Evolutionary conservation across 177 flowering plant species (phyloP).

Genomic region (Vitis hybrid): DNA sequence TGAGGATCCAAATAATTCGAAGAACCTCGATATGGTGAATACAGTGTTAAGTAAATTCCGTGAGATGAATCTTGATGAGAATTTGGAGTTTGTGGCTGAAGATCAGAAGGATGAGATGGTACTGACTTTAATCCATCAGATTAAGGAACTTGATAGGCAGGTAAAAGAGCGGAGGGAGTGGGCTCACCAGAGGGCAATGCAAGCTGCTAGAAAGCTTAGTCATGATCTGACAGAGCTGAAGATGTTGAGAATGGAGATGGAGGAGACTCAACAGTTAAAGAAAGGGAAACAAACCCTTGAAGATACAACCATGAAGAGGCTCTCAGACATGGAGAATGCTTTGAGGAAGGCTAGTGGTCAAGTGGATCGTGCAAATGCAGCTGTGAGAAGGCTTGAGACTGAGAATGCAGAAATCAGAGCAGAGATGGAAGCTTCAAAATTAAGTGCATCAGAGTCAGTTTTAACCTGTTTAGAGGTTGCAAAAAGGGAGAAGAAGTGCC

Average conservation of each 20-base stretch:
- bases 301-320: constrained; percentile 83
- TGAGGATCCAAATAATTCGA: constrained; percentile 40
- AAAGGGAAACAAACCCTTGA: constrained; percentile 91
- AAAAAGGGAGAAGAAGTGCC: constrained; percentile 87
- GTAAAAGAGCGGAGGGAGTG: constrained; percentile 90
- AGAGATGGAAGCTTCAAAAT: constrained; percentile 94
- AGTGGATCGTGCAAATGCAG: constrained; percentile 90
- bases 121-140: constrained; percentile 57
- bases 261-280: constrained; percentile 78
- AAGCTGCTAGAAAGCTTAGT: constrained; percentile 94
- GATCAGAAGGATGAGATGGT: constrained; percentile 78
- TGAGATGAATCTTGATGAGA: constrained; percentile 80
- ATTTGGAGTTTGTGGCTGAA: constrained; percentile 40
- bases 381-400: constrained; percentile 76
- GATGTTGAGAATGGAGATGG: constrained; percentile 82
- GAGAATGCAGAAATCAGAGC: constrained; percentile 98
- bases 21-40: constrained; percentile 52
- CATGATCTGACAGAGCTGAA: constrained; percentile 85
- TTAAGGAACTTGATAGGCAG: constrained; percentile 78
- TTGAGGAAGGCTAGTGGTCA: constrained; percentile 88
- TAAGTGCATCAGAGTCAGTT: constrained; percentile 90
- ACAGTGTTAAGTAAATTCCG: constrained; percentile 71
- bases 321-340: constrained; percentile 90
- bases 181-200: constrained; percentile 98
- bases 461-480: constrained; percentile 72